These are phyloP conservation scores for Russula virescens DNA, from an alignment of 768 basidiomycete species.

Conservation along the genomic window DNA sequence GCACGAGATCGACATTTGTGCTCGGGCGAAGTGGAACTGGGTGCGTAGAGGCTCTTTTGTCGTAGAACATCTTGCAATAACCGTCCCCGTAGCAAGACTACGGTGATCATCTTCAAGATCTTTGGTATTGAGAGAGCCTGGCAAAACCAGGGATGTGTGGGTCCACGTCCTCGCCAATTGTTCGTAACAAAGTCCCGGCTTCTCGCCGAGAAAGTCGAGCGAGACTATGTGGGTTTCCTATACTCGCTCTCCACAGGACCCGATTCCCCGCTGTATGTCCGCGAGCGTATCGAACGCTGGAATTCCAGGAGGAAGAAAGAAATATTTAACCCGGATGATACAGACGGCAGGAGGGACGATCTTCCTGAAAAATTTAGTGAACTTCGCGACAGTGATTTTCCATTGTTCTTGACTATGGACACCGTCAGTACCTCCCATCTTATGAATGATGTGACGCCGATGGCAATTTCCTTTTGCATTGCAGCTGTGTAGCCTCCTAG, in stretches of 20 bases:
- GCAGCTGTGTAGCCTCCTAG: slow-evolving; percentile 46
- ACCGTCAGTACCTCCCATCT: slow-evolving; percentile 34
- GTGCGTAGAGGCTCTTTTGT: slow-evolving; percentile 32
- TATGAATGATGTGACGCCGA: neutral
- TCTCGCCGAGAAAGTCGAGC: slow-evolving; percentile 64
- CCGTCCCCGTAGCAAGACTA: slow-evolving; percentile 51
- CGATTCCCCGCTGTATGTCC: slow-evolving; percentile 37
- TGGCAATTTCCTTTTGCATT: neutral
- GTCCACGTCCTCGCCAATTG: slow-evolving; percentile 54
- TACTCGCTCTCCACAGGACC: slow-evolving; percentile 38
- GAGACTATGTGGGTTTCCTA: slow-evolving; percentile 52
- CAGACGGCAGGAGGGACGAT: slow-evolving; percentile 35
- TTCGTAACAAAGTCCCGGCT: slow-evolving; percentile 68
- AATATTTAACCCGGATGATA: slow-evolving; percentile 41
- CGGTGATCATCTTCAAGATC: slow-evolving; percentile 75
- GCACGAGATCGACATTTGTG: slow-evolving; percentile 17
- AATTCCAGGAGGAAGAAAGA: slow-evolving; percentile 24
- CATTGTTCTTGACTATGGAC: slow-evolving; percentile 64
- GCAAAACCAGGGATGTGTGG: slow-evolving; percentile 33
- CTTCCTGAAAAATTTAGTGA: slow-evolving; percentile 51
- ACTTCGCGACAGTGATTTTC: slow-evolving; percentile 56
- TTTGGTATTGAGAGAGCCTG: slow-evolving; percentile 57
- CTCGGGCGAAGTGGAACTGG: slow-evolving; percentile 64
- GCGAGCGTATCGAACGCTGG: slow-evolving; percentile 25
- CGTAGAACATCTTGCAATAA: neutral